Base-by-base conservation (phyloP, 208 protist genomes). In the Balamuthia mandrillaris region DNA sequence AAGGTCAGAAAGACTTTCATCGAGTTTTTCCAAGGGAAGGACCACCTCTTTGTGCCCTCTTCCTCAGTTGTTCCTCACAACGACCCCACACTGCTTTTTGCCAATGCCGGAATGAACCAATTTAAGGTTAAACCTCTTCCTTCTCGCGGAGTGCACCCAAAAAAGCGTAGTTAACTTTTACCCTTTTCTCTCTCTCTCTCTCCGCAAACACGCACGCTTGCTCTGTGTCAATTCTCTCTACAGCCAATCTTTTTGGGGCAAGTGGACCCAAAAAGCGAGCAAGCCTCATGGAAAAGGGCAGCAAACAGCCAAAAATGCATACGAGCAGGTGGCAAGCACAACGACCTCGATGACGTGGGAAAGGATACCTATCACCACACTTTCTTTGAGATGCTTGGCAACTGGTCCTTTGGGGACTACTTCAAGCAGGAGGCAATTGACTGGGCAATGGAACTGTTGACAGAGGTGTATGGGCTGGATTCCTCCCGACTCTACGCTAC, bases 321-420 rank as follows among this genome's bases (percentile, higher is more conserved):
- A 89, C 97, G 98, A 74, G 98, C 98, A 10, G 98, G 98, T 68
- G 98, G 98, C 44, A 99, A 99, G 93, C 98, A 99, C 92, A 99
- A 99, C 91, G 98, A 99, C 88, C 91, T 99, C 7, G 98, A 99
- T 39, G 98, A 99, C 90, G 98, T 99, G 35, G 98, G 98, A 44
- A 97, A 97, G 86, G 98, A 99, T 88, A 97, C 96, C 42, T 99
- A 99, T 88, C 98, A 99, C 91, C 98, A 99, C 92, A 99, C 98
- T 41, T 99, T 99, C 90, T 99, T 99, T 93, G 98, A 99, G 83
- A 99, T 99, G 98, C 94, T 99, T n/a, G 98, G 98, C 61, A 98
- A 96, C 83, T 99, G 97, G 97, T 98, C 96, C 33, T 99, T 99
- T 90, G 98, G 97, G 35, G 96, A 99, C 88, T 99, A 99, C 88